Evolutionary conservation across 208 protist genomes (phyloP).

Genomic region (Vickermania ingenoplastis): DNA sequence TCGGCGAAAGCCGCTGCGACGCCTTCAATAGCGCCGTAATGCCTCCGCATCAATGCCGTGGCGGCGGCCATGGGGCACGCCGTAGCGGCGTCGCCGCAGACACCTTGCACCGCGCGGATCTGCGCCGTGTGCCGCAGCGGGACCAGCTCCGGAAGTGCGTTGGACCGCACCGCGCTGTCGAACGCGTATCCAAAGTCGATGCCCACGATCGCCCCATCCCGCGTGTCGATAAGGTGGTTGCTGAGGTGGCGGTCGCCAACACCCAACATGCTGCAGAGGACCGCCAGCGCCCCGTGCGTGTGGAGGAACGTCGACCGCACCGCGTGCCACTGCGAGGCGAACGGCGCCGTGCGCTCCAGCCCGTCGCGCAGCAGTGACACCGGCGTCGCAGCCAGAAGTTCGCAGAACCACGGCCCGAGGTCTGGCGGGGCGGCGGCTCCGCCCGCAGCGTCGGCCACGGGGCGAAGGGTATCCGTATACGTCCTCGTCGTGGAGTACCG

Average conservation of each 20-base stretch:
- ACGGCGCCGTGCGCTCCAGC: conserved; percentile 26
- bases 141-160: conserved; percentile 90
- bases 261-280: conserved; percentile 84
- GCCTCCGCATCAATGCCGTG: conserved; percentile 25
- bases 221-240: conserved; percentile 81
- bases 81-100: conserved; percentile 49
- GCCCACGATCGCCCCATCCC: conserved; percentile 63
- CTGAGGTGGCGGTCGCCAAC: conserved; percentile 91
- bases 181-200: conserved; percentile 96
- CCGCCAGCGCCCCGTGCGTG: conserved; percentile 52
- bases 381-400: conserved; percentile 6
- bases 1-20: conserved; percentile 86
- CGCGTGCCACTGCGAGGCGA: conserved; percentile 44
- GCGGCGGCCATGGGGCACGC: conserved; percentile 50
- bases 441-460: not conserved
- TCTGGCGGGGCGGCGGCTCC: not conserved
- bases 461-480: not conserved
- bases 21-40: conserved; percentile 54
- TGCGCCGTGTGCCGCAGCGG: conserved; percentile 90
- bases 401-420: conserved; percentile 7
- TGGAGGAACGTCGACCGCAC: conserved; percentile 60
- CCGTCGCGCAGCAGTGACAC: conserved; percentile 7
- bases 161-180: conserved; percentile 69
- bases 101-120: conserved; percentile 54
- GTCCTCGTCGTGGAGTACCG: not conserved